Base-by-base conservation (phyloP, 257 asterid species). In the Nicotiana sylvestris region DNA sequence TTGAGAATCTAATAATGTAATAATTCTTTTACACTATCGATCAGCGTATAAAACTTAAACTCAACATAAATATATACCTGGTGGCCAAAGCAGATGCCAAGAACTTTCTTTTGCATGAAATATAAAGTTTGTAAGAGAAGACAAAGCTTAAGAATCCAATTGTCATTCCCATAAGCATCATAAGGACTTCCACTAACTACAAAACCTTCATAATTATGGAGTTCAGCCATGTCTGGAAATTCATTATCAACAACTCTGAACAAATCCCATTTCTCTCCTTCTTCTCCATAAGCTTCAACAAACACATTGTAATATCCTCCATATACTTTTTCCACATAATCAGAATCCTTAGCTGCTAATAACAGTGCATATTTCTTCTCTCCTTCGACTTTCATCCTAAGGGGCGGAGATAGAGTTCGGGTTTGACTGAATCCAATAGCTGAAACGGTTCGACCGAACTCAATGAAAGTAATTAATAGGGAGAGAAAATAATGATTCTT, bases 81-180 rank as follows among this genome's bases (percentile, higher is more conserved):
- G 80, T 89, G 94, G 30, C 96, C 97, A 68, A 93, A 93, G 87
- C 96, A 93, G 82, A 93, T 85, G 64, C 97, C 97, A 66, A 93
- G 92, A 81, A 93, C 85, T 82, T 91, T 91, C 91, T 90, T 91
- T 66, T 86, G 89, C 92, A 91, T 88, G 77, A 82, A 77, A 78
- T 83, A 83, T 72, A 93, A 61, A 35, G 88, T 83, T 64, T 87
- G 92, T 82, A 93, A 55, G 39, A 91, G 91, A 77, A 86, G 61
- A 82, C 92, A 89, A 68, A 93, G 96, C 60, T 87, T 30, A 56
- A 86, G 88, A 77, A 93, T 87, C 94, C 97, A 93, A 69, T 58
- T 6, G 1, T 90, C 94, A 78, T 87, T 18, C 3, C 96, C 90
- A 83, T 91, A 89, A 33, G 96, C 97, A 86, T 91, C 92, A 83